Evolutionary conservation across 1,139 yeast species (phyloP).

Genomic region (Blastobotrys serpentis): DNA sequence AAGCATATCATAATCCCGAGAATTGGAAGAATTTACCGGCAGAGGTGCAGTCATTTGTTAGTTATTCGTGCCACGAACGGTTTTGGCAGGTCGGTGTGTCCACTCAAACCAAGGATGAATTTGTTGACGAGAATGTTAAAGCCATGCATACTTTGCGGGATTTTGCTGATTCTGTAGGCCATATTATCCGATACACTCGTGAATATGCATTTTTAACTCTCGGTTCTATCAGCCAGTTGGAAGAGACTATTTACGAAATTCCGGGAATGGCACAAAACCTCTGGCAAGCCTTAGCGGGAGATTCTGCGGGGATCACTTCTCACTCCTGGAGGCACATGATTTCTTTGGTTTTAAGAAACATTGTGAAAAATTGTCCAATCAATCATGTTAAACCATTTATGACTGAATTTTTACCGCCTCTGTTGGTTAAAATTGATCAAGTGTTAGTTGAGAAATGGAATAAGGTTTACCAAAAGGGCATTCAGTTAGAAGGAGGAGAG

Average conservation of each 20-base stretch:
- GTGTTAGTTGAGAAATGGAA: constrained; percentile 75
- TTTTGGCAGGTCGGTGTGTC: constrained; percentile 99
- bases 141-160: constrained; percentile 93
- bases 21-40: constrained; percentile 87
- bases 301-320: constrained; percentile 78
- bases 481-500: constrained; percentile 56
- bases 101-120: constrained; percentile 89
- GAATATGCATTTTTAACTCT: constrained; percentile 92
- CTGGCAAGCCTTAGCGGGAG: constrained; percentile 87
- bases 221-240: constrained; percentile 86
- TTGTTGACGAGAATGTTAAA: constrained; percentile 88
- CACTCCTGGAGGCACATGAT: constrained; percentile 98
- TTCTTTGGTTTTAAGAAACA: constrained; percentile 81
- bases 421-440: constrained; percentile 68
- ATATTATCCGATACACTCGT: constrained; percentile 88
- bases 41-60: constrained; percentile 87
- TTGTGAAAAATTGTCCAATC: constrained; percentile 84
- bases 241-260: constrained; percentile 81
- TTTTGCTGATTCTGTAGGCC: constrained; percentile 98
- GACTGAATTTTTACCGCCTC: constrained; percentile 73
- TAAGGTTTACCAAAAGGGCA: constrained; percentile 64
- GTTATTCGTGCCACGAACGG: constrained; percentile 83
- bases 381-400: constrained; percentile 66
- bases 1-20: constrained; percentile 89
- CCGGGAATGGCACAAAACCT: constrained; percentile 74